Conservation (phyloP, 2,329 filamentous ascomycete genomes). For the Dactylonectria estremocensis region DNA sequence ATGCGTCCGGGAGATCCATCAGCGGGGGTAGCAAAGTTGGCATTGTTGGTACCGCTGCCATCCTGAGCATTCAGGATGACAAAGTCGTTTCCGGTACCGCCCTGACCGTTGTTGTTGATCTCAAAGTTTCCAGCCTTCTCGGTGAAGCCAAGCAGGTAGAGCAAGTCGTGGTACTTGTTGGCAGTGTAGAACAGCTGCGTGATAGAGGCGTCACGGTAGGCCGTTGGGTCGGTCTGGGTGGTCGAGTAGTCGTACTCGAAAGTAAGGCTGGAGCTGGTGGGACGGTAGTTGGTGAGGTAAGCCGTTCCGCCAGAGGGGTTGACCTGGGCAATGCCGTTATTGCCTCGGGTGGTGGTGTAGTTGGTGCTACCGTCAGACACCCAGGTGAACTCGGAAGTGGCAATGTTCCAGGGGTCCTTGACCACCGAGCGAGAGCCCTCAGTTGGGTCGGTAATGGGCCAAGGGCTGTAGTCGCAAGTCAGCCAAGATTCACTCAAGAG, state of each 20-base stretch:
- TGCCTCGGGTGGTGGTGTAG: slow-evolving; percentile 70
- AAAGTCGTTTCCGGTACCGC: slow-evolving; percentile 66
- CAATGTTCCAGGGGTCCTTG: slow-evolving; percentile 63
- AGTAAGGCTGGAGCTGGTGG: slow-evolving; percentile 56
- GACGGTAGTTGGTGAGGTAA: slow-evolving; percentile 61
- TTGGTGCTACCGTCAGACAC: slow-evolving; percentile 61
- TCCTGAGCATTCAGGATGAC: slow-evolving; percentile 73
- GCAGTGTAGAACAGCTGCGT: slow-evolving; percentile 74
- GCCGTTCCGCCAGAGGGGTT: slow-evolving; percentile 59
- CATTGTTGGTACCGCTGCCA: slow-evolving; percentile 69
- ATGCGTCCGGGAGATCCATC: slow-evolving; percentile 68
- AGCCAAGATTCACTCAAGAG: background rate
- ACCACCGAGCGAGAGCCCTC: slow-evolving; percentile 62
- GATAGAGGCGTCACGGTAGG: slow-evolving; percentile 69
- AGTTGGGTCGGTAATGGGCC: slow-evolving; percentile 69
- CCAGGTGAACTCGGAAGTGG: slow-evolving; percentile 69
- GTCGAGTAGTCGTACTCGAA: slow-evolving; percentile 65
- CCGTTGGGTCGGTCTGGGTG: slow-evolving; percentile 51
- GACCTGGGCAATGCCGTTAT: slow-evolving; percentile 70
- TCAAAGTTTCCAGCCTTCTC: slow-evolving; percentile 74
- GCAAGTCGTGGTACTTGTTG: slow-evolving; percentile 72
- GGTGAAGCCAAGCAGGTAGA: slow-evolving; percentile 71
- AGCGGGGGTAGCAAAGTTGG: slow-evolving; percentile 69
- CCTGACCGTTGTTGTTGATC: slow-evolving; percentile 68
- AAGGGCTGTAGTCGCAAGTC: slow-evolving; percentile 52